phyloP scores from a whole-genome alignment of 371 early-diverging fungal genomes.

The Coemansia sp. region DNA sequence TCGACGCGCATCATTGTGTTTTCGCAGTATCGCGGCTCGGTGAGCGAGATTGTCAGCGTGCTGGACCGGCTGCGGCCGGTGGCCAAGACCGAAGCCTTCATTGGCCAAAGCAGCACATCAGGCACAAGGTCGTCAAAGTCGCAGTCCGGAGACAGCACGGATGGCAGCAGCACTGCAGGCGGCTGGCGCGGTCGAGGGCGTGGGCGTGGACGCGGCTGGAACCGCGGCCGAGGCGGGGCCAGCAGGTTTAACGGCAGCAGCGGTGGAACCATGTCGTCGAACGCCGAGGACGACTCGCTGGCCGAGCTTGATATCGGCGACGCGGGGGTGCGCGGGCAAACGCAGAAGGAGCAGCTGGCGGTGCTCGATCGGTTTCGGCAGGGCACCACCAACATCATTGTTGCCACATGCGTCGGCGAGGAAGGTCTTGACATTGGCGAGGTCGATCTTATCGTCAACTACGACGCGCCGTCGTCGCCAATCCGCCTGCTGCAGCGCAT shows the following conservation, averaged over 20 bases:
- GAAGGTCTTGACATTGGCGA: slow-evolving; percentile 98
- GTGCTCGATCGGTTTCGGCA: slow-evolving; percentile 65
- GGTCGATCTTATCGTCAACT: slow-evolving; percentile 91
- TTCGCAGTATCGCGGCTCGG: slow-evolving; percentile 81
- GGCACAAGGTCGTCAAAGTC: slow-evolving; percentile 2
- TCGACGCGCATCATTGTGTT: slow-evolving; percentile 85
- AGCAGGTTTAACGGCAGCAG: background rate
- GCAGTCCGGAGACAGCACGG: slow-evolving; percentile 10
- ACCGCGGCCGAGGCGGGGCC: slow-evolving; percentile 7
- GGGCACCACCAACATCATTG: slow-evolving; percentile 80
- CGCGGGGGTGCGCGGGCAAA: slow-evolving; percentile 58
- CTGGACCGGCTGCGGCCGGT: slow-evolving; percentile 67
- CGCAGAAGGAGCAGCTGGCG: slow-evolving; percentile 83
- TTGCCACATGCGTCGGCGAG: slow-evolving; percentile 93
- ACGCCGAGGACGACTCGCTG: slow-evolving; percentile 3
- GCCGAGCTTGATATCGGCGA: slow-evolving; percentile 12
- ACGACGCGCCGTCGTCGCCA: slow-evolving; percentile 75
- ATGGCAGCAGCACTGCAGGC: slow-evolving; percentile 10
- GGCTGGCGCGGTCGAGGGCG: slow-evolving; percentile 28
- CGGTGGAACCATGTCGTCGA: background rate
- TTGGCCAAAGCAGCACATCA: slow-evolving; percentile 69
- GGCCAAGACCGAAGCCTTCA: slow-evolving; percentile 71
- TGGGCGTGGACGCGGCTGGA: slow-evolving; percentile 18
- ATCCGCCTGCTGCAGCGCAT: slow-evolving; percentile 84
- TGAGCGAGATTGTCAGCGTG: slow-evolving; percentile 75